Conservation (phyloP, 2,329 filamentous ascomycete species). For the Aspergillus sp. region DNA sequence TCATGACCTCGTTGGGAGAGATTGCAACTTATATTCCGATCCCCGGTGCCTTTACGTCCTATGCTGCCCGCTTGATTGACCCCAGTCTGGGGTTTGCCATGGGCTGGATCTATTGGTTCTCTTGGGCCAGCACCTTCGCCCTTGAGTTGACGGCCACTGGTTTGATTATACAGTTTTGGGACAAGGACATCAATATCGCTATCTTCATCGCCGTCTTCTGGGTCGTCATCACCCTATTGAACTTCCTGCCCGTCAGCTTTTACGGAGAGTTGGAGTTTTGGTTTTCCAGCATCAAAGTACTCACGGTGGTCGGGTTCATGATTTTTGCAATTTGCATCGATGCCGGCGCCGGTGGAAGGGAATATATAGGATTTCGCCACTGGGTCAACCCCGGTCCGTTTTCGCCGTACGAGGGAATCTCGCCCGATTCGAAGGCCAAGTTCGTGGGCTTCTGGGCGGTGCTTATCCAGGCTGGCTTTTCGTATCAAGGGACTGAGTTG, state of each 20-base stretch:
- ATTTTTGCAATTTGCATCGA: conserved; percentile 76
- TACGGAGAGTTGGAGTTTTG: conserved; percentile 80
- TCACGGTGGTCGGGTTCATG: conserved; percentile 73
- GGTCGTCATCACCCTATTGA: conserved; percentile 66
- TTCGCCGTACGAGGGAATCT: conserved; percentile 49
- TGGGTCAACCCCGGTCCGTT: conserved; percentile 70
- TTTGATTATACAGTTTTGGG: conserved; percentile 76
- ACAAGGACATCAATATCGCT: conserved; percentile 59
- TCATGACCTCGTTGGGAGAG: conserved; percentile 67
- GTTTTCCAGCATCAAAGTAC: conserved; percentile 73
- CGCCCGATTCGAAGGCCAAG: conserved; percentile 44
- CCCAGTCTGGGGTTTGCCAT: conserved; percentile 72
- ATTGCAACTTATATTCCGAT: conserved; percentile 78
- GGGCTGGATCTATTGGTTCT: conserved; percentile 84
- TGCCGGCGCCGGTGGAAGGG: conserved; percentile 66
- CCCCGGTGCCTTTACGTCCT: conserved; percentile 72
- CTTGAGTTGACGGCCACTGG: conserved; percentile 72
- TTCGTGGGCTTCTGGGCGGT: conserved; percentile 63
- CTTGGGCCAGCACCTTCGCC: conserved; percentile 70
- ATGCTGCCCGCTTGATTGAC: conserved; percentile 73
- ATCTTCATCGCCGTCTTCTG: conserved; percentile 75
- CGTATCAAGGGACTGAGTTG: conserved; percentile 64
- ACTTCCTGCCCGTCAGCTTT: conserved; percentile 69
- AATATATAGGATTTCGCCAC: conserved; percentile 71
- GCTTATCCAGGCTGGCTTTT: conserved; percentile 45